These are phyloP conservation scores for Wickerhamomyces bovis DNA, from an alignment of 805 yeast species.

Conservation along the genomic window DNA sequence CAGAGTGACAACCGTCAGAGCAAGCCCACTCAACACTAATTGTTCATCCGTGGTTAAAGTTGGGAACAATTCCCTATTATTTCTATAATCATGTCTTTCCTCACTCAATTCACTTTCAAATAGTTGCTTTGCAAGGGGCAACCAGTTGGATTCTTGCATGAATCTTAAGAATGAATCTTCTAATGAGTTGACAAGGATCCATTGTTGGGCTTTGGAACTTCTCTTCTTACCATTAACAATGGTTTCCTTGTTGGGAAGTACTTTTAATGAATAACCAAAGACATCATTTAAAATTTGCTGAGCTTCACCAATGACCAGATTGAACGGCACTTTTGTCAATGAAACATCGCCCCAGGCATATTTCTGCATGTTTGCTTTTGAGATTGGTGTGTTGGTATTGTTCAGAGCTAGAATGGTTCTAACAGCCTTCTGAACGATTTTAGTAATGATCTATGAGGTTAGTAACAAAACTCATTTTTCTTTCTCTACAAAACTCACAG, in stretches of 20 bases:
- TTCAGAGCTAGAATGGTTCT: constrained; percentile 9
- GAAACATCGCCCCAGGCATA: constrained; percentile 9
- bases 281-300: constrained; percentile 2
- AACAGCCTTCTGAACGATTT: constrained; percentile 4
- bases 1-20: constrained; percentile 16
- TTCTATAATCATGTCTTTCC: constrained; percentile 20
- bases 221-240: constrained; percentile 7
- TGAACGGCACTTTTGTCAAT: constrained; percentile 3
- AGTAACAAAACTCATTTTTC: no score
- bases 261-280: constrained; percentile 7
- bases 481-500: background rate
- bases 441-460: constrained; percentile 1
- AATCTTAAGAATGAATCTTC: constrained; percentile 12
- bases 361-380: constrained; percentile 7
- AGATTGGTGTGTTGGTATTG: constrained; percentile 9
- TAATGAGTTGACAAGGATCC: constrained; percentile 12
- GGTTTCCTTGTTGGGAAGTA: constrained; percentile 12
- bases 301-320: constrained; percentile 4
- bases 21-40: constrained; percentile 17
- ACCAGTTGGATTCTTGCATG: constrained; percentile 15
- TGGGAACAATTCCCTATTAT: constrained; percentile 14
- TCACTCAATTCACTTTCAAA: constrained; percentile 21
- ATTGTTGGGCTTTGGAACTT: constrained; percentile 10
- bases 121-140: constrained; percentile 4
- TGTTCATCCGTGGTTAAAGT: constrained; percentile 12